Evolutionary conservation across 2,329 filamentous ascomycete species (phyloP), one percentile per base, ranked within the genome.

Genomic region (Pseudogymnoascus sp.): DNA sequence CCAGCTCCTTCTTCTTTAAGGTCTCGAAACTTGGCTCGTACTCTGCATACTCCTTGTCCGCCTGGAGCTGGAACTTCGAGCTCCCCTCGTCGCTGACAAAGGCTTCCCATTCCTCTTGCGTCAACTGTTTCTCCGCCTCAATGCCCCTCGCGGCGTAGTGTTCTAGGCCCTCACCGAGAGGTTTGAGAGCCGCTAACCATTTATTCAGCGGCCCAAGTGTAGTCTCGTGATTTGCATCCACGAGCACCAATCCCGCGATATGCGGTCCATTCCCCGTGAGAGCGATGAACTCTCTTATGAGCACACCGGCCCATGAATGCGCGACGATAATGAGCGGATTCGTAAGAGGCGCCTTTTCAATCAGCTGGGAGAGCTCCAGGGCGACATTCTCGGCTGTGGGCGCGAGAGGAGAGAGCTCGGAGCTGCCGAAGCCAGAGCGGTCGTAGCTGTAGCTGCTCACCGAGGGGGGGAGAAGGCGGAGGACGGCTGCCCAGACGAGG

Each of bases 191-290:
- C 4, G 7, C 45, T 6, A 63, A 8, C 51, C 37, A 51, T 16
- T 63, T 63, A 3, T 14, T n/a, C 14, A 51, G 19, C 14, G 54
- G 45, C 13, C 3, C 4, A 0, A 63, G 2, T 14, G 62, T 61
- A 25, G 23, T 37, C 64, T 66, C 66, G 7, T 66, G 60, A 62
- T 69, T 68, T 1, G 64, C 65, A 36, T 71, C 69, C 2, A 70
- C 66, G 31, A 71, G 67, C 14, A 71, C 69, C 43, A 65, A 11
- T 3, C 68, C 69, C 3, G 60, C 65, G 11, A 71, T 54, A 19
- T 68, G 48, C 11, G 62, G n/a, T n/a, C 21, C 62, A 39, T 41
- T 23, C 7, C 19, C 37, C 6, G 48, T 41, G 1, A 62, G 48
- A 3, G 16, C 36, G 3, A 70, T 39, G 41, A 70, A 70, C 60